These are phyloP conservation scores for Aspergillus vadensis DNA, from an alignment of 2,329 filamentous ascomycete genomes.

Conservation along the genomic window DNA sequence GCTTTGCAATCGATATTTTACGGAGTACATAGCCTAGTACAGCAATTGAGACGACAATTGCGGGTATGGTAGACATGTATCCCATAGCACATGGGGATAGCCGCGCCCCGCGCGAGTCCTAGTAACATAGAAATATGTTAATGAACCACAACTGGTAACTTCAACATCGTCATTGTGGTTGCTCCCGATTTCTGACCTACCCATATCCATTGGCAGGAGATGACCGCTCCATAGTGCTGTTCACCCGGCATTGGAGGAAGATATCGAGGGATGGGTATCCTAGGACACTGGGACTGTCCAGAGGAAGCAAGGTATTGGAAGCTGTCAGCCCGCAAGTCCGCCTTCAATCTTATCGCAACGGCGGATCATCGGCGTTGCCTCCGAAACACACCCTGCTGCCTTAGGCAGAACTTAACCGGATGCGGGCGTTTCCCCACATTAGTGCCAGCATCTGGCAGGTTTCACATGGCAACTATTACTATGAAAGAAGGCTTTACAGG, in stretches of 20 bases:
- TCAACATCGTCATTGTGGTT: neutral
- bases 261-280: neutral
- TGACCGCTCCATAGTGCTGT: slow-evolving; percentile 10
- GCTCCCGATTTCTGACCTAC: slow-evolving; percentile 2
- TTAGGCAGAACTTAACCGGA: neutral
- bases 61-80: slow-evolving; percentile 36
- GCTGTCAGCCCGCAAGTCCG: neutral
- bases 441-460: neutral
- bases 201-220: slow-evolving; percentile 24
- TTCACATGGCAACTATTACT: too few relatives aligned
- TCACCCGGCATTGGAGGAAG: slow-evolving; percentile 13
- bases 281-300: neutral
- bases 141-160: neutral
- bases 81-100: slow-evolving; percentile 38
- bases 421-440: neutral
- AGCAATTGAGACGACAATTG: slow-evolving; percentile 29
- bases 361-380: slow-evolving; percentile 3
- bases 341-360: neutral
- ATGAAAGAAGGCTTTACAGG: too few relatives aligned
- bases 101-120: slow-evolving; percentile 42
- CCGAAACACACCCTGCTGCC: neutral
- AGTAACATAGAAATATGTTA: slow-evolving; percentile 6
- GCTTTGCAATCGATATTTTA: slow-evolving; percentile 26
- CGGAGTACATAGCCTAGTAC: slow-evolving; percentile 32
- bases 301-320: neutral